phyloP scores from a whole-genome alignment of 371 early-diverging fungal species.

The Haplosporangium sp. region DNA sequence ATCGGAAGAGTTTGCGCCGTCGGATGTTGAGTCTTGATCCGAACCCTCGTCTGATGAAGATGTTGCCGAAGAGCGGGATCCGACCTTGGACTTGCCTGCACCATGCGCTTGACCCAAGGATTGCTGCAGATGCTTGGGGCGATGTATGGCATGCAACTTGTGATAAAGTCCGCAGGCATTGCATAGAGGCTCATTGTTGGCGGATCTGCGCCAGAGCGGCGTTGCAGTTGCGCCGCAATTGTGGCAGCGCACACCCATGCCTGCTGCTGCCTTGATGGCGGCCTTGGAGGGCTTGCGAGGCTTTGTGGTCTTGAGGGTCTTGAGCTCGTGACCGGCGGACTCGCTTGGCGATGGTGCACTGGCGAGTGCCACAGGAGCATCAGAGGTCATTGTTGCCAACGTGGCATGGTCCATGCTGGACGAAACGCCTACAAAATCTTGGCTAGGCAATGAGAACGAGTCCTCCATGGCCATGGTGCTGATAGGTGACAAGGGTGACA shows the following conservation, averaged over 20 bases:
- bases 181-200: constrained; percentile 87
- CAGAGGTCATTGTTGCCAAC: constrained; percentile 62
- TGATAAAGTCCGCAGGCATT: constrained; percentile 97
- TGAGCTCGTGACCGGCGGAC: constrained; percentile 51
- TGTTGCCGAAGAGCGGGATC: constrained; percentile 5
- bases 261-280: constrained; percentile 45
- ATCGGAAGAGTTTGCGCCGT: neutral
- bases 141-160: constrained; percentile 82
- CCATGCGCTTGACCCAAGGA: constrained; percentile 16
- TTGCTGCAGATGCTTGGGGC: constrained; percentile 62
- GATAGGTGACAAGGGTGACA: constrained; percentile 40
- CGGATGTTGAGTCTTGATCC: neutral
- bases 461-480: neutral
- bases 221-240: constrained; percentile 93
- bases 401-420: no score
- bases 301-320: constrained; percentile 20
- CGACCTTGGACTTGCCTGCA: constrained; percentile 26
- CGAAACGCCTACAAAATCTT: constrained; percentile 80
- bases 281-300: constrained; percentile 43
- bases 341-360: constrained; percentile 73
- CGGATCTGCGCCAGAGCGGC: constrained; percentile 95
- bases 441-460: neutral
- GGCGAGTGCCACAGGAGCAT: no score
- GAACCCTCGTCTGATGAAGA: constrained; percentile 1
- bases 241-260: constrained; percentile 66